Evolutionary conservation across 1,284 basidiomycete genomes (phyloP).

Genomic region (Coriolopsis trogii): DNA sequence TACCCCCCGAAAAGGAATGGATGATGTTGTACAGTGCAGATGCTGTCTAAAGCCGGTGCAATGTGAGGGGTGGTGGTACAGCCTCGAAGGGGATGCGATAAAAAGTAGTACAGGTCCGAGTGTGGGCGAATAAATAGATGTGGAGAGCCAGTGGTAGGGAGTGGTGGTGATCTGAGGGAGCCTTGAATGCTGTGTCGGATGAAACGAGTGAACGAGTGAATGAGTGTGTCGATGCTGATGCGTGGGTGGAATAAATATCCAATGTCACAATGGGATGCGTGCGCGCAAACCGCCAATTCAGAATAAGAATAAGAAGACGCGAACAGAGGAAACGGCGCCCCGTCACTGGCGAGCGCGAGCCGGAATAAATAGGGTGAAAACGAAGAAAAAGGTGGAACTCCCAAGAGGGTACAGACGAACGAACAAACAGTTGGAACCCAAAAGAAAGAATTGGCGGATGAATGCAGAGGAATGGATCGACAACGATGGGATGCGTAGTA

Average conservation of each 20-base stretch:
- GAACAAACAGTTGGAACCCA: neutral
- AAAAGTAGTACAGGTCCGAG: conserved; percentile 6
- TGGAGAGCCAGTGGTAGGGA: neutral
- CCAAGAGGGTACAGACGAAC: conserved; percentile 1
- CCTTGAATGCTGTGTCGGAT: neutral
- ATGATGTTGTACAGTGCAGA: conserved; percentile 24
- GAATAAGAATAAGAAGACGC: too few relatives aligned
- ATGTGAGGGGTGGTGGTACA: conserved; percentile 9
- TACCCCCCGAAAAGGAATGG: too few relatives aligned
- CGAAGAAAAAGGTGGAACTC: neutral
- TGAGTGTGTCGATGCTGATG: neutral
- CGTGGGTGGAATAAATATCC: conserved; percentile 9
- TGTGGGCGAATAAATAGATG: conserved; percentile 16
- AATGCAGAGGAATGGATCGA: conserved; percentile 7
- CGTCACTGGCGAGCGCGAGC: too few relatives aligned
- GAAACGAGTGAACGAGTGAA: neutral
- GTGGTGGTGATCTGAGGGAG: too few relatives aligned
- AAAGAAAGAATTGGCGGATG: conserved; percentile 2
- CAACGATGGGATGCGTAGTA: conserved; percentile 24
- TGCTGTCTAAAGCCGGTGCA: conserved; percentile 13
- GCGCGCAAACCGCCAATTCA: too few relatives aligned
- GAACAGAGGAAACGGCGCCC: too few relatives aligned
- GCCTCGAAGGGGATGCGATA: conserved; percentile 3
- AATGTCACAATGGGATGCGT: neutral
- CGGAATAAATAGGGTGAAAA: conserved; percentile 10